These are phyloP conservation scores for Pneumocystis sp. DNA, from an alignment of 1,139 yeast genomes.

Conservation along the genomic window DNA sequence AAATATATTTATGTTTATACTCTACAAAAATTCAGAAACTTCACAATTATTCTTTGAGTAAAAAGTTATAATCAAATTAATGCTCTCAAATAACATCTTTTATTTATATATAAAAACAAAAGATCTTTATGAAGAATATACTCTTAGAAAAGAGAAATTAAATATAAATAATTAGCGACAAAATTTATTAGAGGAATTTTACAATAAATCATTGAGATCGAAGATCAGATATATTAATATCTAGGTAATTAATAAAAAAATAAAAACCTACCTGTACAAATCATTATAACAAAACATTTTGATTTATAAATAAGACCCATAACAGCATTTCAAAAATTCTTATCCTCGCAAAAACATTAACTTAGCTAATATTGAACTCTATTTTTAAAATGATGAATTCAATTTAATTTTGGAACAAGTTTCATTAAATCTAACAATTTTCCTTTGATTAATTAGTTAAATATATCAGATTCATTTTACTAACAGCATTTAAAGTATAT, in stretches of 20 bases:
- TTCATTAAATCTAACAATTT: slow-evolving; percentile 12
- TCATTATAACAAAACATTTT: slow-evolving; percentile 65
- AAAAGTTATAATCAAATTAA: slow-evolving; percentile 44
- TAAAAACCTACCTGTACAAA: slow-evolving; percentile 51
- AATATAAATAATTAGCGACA: slow-evolving; percentile 17
- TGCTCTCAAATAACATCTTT: slow-evolving; percentile 39
- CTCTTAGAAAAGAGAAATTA: slow-evolving; percentile 27
- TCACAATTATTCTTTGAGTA: slow-evolving; percentile 30
- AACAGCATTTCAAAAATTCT: slow-evolving; percentile 64
- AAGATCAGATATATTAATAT: slow-evolving; percentile 16
- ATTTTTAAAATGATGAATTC: slow-evolving; percentile 16
- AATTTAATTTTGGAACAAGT: slow-evolving; percentile 14
- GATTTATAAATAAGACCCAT: slow-evolving; percentile 49
- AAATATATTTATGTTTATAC: background rate
- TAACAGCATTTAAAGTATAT: slow-evolving; percentile 49
- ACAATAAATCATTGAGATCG: slow-evolving; percentile 9
- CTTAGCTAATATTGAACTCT: slow-evolving; percentile 48
- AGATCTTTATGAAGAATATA: slow-evolving; percentile 29
- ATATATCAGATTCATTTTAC: slow-evolving; percentile 78
- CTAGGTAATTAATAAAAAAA: slow-evolving; percentile 32
- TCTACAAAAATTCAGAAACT: slow-evolving; percentile 14
- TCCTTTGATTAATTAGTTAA: slow-evolving; percentile 51
- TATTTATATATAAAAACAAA: slow-evolving; percentile 18
- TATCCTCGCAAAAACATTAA: slow-evolving; percentile 71
- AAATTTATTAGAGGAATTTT: slow-evolving; percentile 1